phyloP scores from a whole-genome alignment of 2,329 filamentous ascomycete species.

The Whalleya microplaca region DNA sequence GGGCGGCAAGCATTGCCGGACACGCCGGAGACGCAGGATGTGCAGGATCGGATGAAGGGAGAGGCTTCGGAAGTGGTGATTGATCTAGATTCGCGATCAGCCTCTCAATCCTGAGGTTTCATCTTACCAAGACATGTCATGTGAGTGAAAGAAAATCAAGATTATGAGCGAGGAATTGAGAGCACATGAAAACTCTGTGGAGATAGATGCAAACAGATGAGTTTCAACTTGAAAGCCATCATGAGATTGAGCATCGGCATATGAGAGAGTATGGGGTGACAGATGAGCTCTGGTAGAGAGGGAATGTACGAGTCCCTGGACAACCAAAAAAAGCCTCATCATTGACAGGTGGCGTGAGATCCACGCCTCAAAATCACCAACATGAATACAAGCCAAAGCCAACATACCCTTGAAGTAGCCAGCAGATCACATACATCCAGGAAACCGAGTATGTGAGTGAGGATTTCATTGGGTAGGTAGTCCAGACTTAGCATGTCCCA shows the following conservation, averaged over 20 bases:
- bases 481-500: constrained; percentile 39
- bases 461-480: constrained; percentile 58
- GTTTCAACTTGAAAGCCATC: constrained; percentile 7
- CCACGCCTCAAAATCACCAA: neutral
- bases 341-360: constrained; percentile 7
- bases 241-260: constrained; percentile 7
- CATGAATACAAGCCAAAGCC: constrained; percentile 1
- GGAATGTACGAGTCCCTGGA: constrained; percentile 7
- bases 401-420: constrained; percentile 58
- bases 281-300: constrained; percentile 13
- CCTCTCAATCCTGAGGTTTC: constrained; percentile 14
- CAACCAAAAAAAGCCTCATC: constrained; percentile 12
- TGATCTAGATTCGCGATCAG: constrained; percentile 49
- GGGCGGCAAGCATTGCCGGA: constrained; percentile 56
- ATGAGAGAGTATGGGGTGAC: constrained; percentile 17
- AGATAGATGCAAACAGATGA: neutral
- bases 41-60: constrained; percentile 70
- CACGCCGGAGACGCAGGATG: constrained; percentile 61
- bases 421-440: constrained; percentile 62
- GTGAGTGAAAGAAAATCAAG: neutral
- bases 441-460: constrained; percentile 58
- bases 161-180: constrained; percentile 7
- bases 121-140: constrained; percentile 3
- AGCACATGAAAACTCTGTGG: constrained; percentile 5
- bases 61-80: constrained; percentile 63